phyloP scores from a whole-genome alignment of 768 basidiomycete species.

The Pleurotus tuoliensis region DNA sequence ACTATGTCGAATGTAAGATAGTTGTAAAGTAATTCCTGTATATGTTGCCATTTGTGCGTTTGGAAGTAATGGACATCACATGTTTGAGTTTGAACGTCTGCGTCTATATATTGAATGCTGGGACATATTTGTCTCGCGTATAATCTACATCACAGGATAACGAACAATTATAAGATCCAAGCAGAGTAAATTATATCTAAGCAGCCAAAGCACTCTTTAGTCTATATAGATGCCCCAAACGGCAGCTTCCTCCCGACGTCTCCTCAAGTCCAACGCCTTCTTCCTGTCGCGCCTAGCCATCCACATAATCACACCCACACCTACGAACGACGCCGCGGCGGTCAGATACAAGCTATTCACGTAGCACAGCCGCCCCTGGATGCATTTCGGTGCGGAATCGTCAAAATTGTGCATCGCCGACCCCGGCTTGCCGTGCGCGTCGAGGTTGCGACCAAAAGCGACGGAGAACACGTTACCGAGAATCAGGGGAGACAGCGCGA shows the following conservation, averaged over 20 bases:
- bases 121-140: no score
- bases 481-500: slow-evolving; percentile 66
- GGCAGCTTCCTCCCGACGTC: neutral
- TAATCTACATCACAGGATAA: no score
- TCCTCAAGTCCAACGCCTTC: neutral
- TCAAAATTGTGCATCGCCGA: neutral
- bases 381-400: slow-evolving; percentile 37
- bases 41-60: no score
- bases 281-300: slow-evolving; percentile 44
- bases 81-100: no score
- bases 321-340: slow-evolving; percentile 39
- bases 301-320: slow-evolving; percentile 45
- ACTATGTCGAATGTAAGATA: no score
- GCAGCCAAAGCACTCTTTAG: neutral
- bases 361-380: slow-evolving; percentile 58
- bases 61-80: no score
- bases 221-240: slow-evolving; percentile 5
- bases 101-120: no score
- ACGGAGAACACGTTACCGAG: slow-evolving; percentile 83
- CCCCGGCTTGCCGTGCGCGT: slow-evolving; percentile 48
- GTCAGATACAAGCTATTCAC: slow-evolving; percentile 52
- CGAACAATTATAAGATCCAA: no score
- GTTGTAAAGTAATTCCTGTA: no score
- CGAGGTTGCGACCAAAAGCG: slow-evolving; percentile 76
- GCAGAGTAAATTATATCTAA: no score